phyloP scores from a whole-genome alignment of 2,329 filamentous ascomycete genomes.

The Colletotrichum sp. region DNA sequence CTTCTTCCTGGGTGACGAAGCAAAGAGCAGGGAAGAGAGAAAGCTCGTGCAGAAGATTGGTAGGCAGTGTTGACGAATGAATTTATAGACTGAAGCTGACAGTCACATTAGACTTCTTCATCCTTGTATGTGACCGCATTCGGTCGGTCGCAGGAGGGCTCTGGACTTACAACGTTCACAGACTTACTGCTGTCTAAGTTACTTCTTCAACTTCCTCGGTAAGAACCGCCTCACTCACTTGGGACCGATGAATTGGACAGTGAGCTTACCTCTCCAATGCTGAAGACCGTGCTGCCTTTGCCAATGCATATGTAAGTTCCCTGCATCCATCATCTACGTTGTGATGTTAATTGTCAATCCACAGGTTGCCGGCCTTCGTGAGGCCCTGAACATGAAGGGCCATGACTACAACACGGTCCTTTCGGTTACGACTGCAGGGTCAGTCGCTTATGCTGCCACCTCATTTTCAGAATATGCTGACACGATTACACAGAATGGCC shows the following conservation, averaged over 20 bases:
- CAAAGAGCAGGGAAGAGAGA: conserved; percentile 27
- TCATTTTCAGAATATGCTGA: neutral
- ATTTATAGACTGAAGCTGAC: neutral
- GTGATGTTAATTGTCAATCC: neutral
- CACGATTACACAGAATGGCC: neutral
- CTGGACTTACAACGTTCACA: neutral
- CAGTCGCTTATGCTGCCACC: neutral
- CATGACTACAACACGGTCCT: conserved; percentile 69
- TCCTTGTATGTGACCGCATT: conserved; percentile 28
- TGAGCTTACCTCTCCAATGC: neutral
- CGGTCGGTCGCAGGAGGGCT: neutral
- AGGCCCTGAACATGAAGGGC: conserved; percentile 56
- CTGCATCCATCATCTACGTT: accelerated
- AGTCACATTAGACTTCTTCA: conserved; percentile 32
- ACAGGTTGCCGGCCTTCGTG: conserved; percentile 58
- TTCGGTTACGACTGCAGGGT: conserved; percentile 40
- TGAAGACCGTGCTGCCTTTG: conserved; percentile 21
- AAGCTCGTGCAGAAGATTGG: conserved; percentile 33
- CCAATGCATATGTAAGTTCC: conserved; percentile 18
- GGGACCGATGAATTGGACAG: neutral
- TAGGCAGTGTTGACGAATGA: neutral
- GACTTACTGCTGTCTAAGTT: conserved; percentile 39
- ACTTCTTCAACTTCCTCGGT: conserved; percentile 44
- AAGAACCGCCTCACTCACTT: neutral
- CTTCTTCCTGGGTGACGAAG: conserved; percentile 20